Evolutionary conservation across 2,329 filamentous ascomycete genomes (phyloP), one percentile per base, ranked within the genome.

Genomic region (Diaporthe humulicola): DNA sequence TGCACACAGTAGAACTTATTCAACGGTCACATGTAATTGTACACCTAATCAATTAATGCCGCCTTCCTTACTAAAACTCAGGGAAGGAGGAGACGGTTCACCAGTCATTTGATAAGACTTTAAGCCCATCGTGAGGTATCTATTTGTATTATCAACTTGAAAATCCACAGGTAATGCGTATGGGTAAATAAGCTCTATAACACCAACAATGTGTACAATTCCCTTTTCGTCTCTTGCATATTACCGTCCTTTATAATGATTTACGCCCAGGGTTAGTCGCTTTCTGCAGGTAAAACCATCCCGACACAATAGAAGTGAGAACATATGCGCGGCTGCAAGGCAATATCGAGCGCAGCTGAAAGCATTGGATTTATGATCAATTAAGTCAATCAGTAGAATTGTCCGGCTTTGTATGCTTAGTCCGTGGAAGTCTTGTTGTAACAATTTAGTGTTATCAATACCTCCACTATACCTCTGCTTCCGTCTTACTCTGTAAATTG

Each of bases 31-130:
- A 22, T 67, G 30, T 52, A 52, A 52, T 38, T 19, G 7, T 67
- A 67, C 64, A 67, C 22, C 40, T 67, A 67, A 67, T 67, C 22
- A 38, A 67, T 5, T 52, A 67, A 67, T 67, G 8, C n/a, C 28
- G 30, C 45, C 30, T 52, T 28, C 30, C 1, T 38, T 3, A 36
- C 28, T 17, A 7, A 28, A 22, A n/a, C 33, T 38, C 5, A 2
- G 15, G 30, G 22, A 52, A 67, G 14, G 28, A 17, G 14, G 7
- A 4, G 14, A 19, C 4, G 14, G 7, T 2, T n/a, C 8, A 3
- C 1, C 1, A 25, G 10, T 6, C 42, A 25, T 33, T 17, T 14
- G 2, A 52, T 12, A 52, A 19, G 28, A 15, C 12, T 7, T 8
- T 17, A 25, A 12, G 48, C 9, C 6, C 57, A 25, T 40, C 22